phyloP scores from a whole-genome alignment of 192 early-diverging fungal species.

The Lunasporangiospora selenospora region DNA sequence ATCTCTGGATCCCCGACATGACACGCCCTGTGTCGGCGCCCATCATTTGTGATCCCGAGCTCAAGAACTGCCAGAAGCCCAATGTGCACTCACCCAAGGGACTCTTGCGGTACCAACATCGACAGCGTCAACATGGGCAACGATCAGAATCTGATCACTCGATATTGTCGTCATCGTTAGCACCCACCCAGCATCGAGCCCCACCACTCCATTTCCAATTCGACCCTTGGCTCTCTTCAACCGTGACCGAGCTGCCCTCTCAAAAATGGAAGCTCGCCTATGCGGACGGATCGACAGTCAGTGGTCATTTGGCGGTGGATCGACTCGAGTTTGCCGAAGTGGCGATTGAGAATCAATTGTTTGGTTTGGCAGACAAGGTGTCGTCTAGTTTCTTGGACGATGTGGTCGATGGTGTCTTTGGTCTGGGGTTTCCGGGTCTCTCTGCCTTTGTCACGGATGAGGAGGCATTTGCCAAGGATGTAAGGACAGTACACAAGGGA shows the following conservation, averaged over 20 bases:
- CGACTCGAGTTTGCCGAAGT: conserved; percentile 63
- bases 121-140: too few relatives aligned
- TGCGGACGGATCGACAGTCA: conserved; percentile 52
- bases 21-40: too few relatives aligned
- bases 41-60: too few relatives aligned
- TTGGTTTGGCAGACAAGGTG: conserved; percentile 67
- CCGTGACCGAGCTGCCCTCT: conserved; percentile 9
- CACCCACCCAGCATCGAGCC: too few relatives aligned
- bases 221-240: conserved; percentile 32
- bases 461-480: background rate
- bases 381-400: conserved; percentile 63
- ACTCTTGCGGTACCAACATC: too few relatives aligned
- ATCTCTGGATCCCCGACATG: conserved; percentile 65
- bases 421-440: conserved; percentile 61
- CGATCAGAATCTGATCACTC: too few relatives aligned
- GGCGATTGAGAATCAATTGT: conserved; percentile 59
- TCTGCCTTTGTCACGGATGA: conserved; percentile 24
- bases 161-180: too few relatives aligned
- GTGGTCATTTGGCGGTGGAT: conserved; percentile 50
- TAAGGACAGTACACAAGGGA: background rate
- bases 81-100: conserved; percentile 8
- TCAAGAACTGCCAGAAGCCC: too few relatives aligned
- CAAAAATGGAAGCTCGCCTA: conserved; percentile 53
- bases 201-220: conserved; percentile 11
- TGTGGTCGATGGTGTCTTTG: conserved; percentile 71